Evolutionary conservation across 2,329 filamentous ascomycete species (phyloP).

Genomic region (Colletotrichum endophyticum): DNA sequence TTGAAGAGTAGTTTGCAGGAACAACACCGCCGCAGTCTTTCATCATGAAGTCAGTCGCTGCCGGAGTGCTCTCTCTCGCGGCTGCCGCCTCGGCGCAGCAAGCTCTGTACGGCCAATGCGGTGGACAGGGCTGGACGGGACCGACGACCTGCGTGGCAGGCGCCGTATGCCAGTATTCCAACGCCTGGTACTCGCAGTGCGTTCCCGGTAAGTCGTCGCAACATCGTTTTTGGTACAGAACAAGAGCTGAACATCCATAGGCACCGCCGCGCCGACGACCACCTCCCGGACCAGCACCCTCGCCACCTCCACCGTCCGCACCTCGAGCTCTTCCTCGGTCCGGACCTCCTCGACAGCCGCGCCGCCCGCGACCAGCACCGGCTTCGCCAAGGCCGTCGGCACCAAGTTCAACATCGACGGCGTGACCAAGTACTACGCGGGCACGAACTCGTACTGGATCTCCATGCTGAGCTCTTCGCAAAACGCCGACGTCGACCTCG

Average conservation of each 20-base stretch:
- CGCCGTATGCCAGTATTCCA: conserved; percentile 38
- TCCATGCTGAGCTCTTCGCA: conserved; percentile 54
- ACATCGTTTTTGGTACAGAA: too few species aligned
- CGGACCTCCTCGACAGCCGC: conserved; percentile 11
- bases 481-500: conserved; percentile 57
- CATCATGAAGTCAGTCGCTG: conserved; percentile 16
- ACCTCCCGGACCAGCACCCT: conserved; percentile 5
- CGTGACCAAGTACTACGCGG: conserved; percentile 52
- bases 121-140: conserved; percentile 45
- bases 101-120: conserved; percentile 41
- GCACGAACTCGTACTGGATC: conserved; percentile 64
- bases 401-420: conserved; percentile 48
- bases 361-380: conserved; percentile 20
- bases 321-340: conserved; percentile 9
- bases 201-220: conserved; percentile 28
- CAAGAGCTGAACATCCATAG: neutral
- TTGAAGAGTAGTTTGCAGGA: neutral
- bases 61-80: conserved; percentile 8
- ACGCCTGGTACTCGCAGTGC: conserved; percentile 43
- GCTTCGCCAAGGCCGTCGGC: conserved; percentile 28
- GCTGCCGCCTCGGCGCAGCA: conserved; percentile 19
- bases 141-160: conserved; percentile 47
- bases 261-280: conserved; percentile 21
- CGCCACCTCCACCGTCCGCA: conserved; percentile 7
- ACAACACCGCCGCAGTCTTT: neutral